Evolutionary conservation across 1,139 yeast genomes (phyloP), one percentile per base, ranked within the genome.

Genomic region (Pichia sp.): DNA sequence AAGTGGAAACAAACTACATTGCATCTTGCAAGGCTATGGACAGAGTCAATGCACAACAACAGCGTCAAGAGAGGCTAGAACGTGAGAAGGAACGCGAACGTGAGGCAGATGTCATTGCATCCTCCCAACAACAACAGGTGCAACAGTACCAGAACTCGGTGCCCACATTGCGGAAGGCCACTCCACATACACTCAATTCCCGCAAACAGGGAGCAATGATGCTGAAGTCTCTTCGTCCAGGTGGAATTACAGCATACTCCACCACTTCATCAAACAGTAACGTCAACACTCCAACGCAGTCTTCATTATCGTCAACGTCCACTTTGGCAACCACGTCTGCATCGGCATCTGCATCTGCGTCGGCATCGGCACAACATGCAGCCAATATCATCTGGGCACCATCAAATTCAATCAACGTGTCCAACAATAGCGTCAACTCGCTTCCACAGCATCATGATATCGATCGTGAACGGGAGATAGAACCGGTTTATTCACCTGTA

Each of bases 331-430:
- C n/a, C n/a, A n/a, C n/a, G n/a, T n/a, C n/a, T n/a, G n/a, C n/a
- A n/a, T n/a, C 30, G 21, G 16, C n/a, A 6, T 24, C 34, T 23
- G 27, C 22, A 20, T 37, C 9, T 14, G 21, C 22, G 5, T 22
- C 12, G 6, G 29, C 41, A 15, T 50, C 50, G 14, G 66, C 70
- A 4, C 60, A 52, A 38, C 51, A 56, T 26, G 79, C 80, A 2
- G 80, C 80, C 1, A 62, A 60, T 28, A 48, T 64, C 2, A 51
- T 58, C 11, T 62, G 64, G 61, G 55, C 68, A 10, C 62, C 63
- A 5, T 59, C 65, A 1, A 52, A 51, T 30, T 58, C 63, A 20
- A 30, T 54, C 5, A 45, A 50, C 23, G 27, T 25, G 7, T 33
- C 29, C 12, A 28, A 22, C 10, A 33, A 31, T 19, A 33, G 19